Conservation (phyloP, 2,329 filamentous ascomycete species). For the Hypoxylon sp. region DNA sequence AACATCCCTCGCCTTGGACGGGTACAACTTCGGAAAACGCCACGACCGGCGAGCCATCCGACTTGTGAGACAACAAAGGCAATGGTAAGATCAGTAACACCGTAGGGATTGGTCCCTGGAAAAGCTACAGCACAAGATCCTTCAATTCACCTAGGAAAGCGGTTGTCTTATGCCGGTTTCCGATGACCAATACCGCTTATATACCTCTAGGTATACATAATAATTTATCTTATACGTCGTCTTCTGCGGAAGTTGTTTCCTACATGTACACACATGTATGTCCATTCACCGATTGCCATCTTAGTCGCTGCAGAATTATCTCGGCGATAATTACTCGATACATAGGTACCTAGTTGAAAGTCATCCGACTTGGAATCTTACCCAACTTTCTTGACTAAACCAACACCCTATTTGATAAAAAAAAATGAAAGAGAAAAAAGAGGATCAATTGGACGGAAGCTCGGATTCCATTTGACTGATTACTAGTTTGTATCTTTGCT, state of each 20-base stretch:
- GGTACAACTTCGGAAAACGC: slow-evolving; percentile 22
- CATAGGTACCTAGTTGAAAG: too few relatives aligned
- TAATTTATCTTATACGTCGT: slow-evolving; percentile 37
- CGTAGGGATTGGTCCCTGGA: slow-evolving; percentile 27
- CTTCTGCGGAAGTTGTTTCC: slow-evolving; percentile 38
- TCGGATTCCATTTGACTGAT: slow-evolving; percentile 38
- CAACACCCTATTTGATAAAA: slow-evolving; percentile 39
- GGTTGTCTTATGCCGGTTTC: slow-evolving; percentile 38
- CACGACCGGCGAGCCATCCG: slow-evolving; percentile 34
- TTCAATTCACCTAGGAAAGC: slow-evolving; percentile 28
- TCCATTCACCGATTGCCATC: slow-evolving; percentile 37
- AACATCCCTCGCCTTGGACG: slow-evolving; percentile 30
- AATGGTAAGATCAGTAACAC: slow-evolving; percentile 15
- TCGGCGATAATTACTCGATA: slow-evolving; percentile 40
- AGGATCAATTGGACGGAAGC: slow-evolving; percentile 33
- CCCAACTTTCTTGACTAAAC: slow-evolving; percentile 36
- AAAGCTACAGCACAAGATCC: slow-evolving; percentile 11
- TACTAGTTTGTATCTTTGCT: slow-evolving; percentile 35
- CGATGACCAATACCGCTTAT: slow-evolving; percentile 32
- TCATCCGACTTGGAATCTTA: slow-evolving; percentile 26
- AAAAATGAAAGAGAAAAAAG: slow-evolving; percentile 32
- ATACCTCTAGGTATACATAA: slow-evolving; percentile 40
- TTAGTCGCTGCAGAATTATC: slow-evolving; percentile 38
- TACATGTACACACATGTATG: too few relatives aligned
- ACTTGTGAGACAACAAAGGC: slow-evolving; percentile 22